phyloP scores from a whole-genome alignment of 768 basidiomycete genomes.

The Coprinopsis cinerea region DNA sequence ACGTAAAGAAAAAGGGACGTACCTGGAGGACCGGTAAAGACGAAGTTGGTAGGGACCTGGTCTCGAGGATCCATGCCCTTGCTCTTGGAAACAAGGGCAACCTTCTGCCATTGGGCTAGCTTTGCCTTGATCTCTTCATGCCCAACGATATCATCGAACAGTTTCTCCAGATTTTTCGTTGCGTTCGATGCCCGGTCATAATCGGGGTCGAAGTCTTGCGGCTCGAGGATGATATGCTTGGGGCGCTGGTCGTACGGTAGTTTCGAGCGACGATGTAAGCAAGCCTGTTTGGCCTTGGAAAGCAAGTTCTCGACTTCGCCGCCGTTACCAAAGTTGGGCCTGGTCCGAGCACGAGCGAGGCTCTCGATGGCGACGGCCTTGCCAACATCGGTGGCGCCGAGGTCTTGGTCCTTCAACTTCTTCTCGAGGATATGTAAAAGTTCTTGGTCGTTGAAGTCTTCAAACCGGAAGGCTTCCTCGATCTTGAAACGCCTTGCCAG shows the following conservation, averaged over 20 bases:
- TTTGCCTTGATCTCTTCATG: conserved; percentile 47
- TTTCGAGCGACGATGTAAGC: conserved; percentile 31
- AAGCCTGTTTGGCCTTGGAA: conserved; percentile 41
- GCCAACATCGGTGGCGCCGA: conserved; percentile 49
- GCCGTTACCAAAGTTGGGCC: conserved; percentile 62
- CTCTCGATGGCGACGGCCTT: conserved; percentile 51
- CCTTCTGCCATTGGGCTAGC: conserved; percentile 46
- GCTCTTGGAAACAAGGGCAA: conserved; percentile 36
- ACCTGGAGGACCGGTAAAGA: conserved; percentile 74
- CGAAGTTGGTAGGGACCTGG: conserved; percentile 60
- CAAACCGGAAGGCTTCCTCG: conserved; percentile 64
- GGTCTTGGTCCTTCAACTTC: conserved; percentile 54
- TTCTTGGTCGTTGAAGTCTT: conserved; percentile 54
- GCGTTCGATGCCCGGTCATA: conserved; percentile 45
- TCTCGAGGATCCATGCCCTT: conserved; percentile 38
- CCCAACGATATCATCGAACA: conserved; percentile 63
- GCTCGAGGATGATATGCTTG: conserved; percentile 45
- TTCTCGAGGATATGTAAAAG: conserved; percentile 44
- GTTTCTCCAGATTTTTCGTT: conserved; percentile 40
- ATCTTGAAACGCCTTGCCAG: conserved; percentile 61
- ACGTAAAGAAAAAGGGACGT: conserved; percentile 12
- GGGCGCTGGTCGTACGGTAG: conserved; percentile 19
- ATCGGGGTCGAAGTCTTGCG: conserved; percentile 61
- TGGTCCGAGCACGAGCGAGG: conserved; percentile 34
- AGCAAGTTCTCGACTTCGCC: conserved; percentile 63